Conservation (phyloP, 495 filamentous ascomycete genomes). For the Parathielavia hyrcaniae region DNA sequence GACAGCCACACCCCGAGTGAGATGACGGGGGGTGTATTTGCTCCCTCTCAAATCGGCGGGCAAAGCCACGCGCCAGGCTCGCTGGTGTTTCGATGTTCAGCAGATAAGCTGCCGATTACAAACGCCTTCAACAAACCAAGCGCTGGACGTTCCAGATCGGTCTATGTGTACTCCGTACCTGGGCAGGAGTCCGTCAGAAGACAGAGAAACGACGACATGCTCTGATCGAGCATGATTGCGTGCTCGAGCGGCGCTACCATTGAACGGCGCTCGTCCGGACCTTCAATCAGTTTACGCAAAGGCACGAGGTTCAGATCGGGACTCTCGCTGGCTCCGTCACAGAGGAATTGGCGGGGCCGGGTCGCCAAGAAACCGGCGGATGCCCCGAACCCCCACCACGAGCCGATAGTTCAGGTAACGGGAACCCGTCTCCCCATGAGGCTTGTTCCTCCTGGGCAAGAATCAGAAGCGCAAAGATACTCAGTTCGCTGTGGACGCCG, state of each 20-base stretch:
- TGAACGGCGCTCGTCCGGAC: too few species aligned
- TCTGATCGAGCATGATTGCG: not conserved
- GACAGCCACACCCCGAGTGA: conserved; percentile 6
- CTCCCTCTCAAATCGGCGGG: conserved; percentile 7
- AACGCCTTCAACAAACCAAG: not conserved
- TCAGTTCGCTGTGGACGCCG: too few species aligned
- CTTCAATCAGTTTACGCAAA: too few species aligned
- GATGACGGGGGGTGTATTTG: not conserved
- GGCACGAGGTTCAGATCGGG: too few species aligned
- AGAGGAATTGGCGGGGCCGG: not conserved
- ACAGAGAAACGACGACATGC: not conserved
- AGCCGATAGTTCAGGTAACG: not conserved
- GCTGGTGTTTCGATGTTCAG: conserved; percentile 8
- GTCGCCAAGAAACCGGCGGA: conserved; percentile 8
- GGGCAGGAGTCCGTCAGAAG: not conserved
- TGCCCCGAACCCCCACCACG: conserved; percentile 2
- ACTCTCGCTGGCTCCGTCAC: not conserved
- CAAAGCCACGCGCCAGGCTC: conserved; percentile 6
- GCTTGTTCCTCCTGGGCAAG: not conserved
- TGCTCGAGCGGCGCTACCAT: not conserved
- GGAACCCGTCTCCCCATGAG: not conserved
- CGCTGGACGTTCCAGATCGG: not conserved
- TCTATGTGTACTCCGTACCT: not conserved
- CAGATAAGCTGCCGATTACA: conserved; percentile 1
- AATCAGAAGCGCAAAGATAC: not conserved